Evolutionary conservation across 176 grass and related monocot species (phyloP).

Genomic region (Zea luxurians): DNA sequence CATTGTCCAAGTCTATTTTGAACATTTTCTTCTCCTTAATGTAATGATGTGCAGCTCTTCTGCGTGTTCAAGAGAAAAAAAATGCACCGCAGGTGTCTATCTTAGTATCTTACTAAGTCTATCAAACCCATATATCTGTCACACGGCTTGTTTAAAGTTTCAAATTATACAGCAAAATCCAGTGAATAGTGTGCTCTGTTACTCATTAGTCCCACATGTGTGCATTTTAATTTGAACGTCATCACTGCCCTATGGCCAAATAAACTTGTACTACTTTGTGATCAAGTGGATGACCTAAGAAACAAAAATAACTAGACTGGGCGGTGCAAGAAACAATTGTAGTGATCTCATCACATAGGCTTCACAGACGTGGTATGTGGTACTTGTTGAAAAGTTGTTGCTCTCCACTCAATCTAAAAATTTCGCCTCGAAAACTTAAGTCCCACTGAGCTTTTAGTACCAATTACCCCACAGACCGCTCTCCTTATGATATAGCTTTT

Average conservation of each 20-base stretch:
- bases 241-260: background rate
- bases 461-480: background rate
- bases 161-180: background rate
- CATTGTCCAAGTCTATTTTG: too few relatives aligned
- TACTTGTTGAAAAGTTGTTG: background rate
- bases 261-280: background rate
- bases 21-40: too few relatives aligned
- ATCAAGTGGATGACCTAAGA: background rate
- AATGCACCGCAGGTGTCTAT: constrained; percentile 3
- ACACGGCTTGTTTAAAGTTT: background rate
- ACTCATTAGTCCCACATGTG: background rate
- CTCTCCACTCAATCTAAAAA: background rate
- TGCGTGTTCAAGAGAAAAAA: too few relatives aligned
- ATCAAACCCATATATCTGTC: background rate
- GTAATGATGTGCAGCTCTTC: too few relatives aligned
- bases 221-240: background rate
- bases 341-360: background rate
- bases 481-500: background rate
- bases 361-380: background rate
- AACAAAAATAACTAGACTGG: background rate
- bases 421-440: background rate
- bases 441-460: background rate
- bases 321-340: background rate
- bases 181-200: background rate
- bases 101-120: constrained; percentile 12